A percentile compares a stretch with the other conserved stretches of the same genome.
Conservation (phyloP, 2,329 filamentous ascomycete species). For the Calycina herbarum region DNA sequence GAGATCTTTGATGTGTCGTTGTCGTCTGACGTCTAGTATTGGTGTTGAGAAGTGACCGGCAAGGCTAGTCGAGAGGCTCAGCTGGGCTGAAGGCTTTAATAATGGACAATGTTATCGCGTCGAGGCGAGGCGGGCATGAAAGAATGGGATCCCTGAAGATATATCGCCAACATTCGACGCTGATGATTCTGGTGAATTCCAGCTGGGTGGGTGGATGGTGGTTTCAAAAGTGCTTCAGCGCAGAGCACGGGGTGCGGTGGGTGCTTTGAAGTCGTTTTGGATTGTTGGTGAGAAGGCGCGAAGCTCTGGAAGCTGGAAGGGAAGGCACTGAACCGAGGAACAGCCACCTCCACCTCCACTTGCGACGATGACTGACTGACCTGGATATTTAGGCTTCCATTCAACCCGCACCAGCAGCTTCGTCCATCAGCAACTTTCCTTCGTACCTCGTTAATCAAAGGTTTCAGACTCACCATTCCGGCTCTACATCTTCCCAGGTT, state of each 20-base stretch:
- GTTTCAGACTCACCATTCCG: background rate
- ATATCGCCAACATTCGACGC: slow-evolving; percentile 21
- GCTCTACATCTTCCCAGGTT: background rate
- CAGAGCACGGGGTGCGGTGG: slow-evolving; percentile 2
- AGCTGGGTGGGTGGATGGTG: slow-evolving; percentile 16
- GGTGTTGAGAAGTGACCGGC: slow-evolving; percentile 6
- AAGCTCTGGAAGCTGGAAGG: background rate
- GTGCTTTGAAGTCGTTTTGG: slow-evolving; percentile 14
- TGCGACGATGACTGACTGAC: too few relatives aligned
- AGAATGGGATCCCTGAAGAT: slow-evolving; percentile 23
- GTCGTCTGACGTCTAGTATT: slow-evolving; percentile 17
- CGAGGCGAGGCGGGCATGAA: slow-evolving; percentile 7
- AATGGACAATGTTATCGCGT: slow-evolving; percentile 12
- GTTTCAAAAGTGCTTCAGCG: slow-evolving; percentile 32
- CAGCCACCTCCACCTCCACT: too few relatives aligned
- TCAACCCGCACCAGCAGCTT: too few relatives aligned
- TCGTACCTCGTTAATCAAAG: background rate
- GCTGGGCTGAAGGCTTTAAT: slow-evolving; percentile 9
- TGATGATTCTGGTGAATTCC: slow-evolving; percentile 9
- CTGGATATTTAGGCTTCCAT: too few relatives aligned
- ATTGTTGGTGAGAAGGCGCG: slow-evolving; percentile 10
- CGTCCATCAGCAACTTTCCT: too few relatives aligned
- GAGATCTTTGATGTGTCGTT: slow-evolving; percentile 16
- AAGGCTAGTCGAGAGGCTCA: slow-evolving; percentile 18
- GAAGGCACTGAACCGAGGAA: too few relatives aligned